A percentile compares a stretch with the other conserved stretches of the same genome.
Conservation (phyloP, 1,284 basidiomycete species). For the Inonotus obliquus region DNA sequence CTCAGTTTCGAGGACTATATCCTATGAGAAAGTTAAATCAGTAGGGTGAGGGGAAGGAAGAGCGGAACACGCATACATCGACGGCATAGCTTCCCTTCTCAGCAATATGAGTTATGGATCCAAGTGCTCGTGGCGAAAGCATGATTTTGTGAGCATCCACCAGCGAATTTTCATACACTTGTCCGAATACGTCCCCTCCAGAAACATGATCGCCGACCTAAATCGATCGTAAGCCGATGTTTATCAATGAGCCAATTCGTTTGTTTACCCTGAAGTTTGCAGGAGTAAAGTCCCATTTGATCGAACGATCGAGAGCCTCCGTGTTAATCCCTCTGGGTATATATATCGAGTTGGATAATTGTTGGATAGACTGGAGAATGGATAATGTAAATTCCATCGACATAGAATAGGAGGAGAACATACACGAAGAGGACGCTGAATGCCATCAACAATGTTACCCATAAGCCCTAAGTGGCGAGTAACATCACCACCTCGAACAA, state of each 20-base stretch:
- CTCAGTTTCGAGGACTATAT: conserved; percentile 95
- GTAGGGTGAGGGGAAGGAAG: not conserved
- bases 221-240: not conserved
- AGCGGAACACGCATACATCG: conserved; percentile 51
- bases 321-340: conserved; percentile 99
- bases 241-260: not conserved
- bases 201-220: conserved; percentile 95
- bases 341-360: conserved; percentile 96
- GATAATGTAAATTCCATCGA: not conserved
- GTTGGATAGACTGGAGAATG: conserved; percentile 78
- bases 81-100: conserved; percentile 95
- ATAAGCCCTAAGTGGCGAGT: conserved; percentile 66
- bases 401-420: conserved; percentile 26
- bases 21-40: conserved; percentile 44
- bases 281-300: conserved; percentile 98
- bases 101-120: conserved; percentile 91
- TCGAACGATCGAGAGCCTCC: conserved; percentile 82
- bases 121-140: conserved; percentile 89
- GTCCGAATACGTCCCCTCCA: conserved; percentile 95
- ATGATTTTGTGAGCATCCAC: conserved; percentile 97
- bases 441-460: conserved; percentile 98
- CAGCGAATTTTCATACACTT: conserved; percentile 96
- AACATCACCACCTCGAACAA: not conserved
- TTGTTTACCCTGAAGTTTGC: conserved; percentile 62
- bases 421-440: conserved; percentile 86